Evolutionary conservation across 129 eudicot species (phyloP).

Genomic region (Lactuca saligna): DNA sequence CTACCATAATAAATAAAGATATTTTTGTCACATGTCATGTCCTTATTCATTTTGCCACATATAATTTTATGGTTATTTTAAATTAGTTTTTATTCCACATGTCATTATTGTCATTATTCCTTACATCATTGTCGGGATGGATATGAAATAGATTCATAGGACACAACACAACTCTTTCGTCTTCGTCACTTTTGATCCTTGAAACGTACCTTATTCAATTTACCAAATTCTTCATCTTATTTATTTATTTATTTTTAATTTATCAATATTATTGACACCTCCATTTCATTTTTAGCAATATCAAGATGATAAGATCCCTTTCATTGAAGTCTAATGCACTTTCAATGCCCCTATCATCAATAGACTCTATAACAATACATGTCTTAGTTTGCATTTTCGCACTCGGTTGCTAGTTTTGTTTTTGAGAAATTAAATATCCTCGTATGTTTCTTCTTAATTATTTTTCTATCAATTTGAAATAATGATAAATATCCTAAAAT

Average conservation of each 20-base stretch:
- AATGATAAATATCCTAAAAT: no score
- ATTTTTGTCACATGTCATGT: no score
- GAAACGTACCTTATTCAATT: constrained; percentile 23
- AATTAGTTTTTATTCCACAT: no score
- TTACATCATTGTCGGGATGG: constrained; percentile 5
- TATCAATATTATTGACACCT: constrained; percentile 12
- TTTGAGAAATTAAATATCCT: no score
- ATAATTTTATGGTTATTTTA: no score
- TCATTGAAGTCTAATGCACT: background rate
- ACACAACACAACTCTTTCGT: constrained; percentile 23
- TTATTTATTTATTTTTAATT: no score
- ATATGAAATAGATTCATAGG: constrained; percentile 25
- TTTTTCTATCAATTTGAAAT: no score
- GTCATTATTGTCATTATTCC: constrained; percentile 12
- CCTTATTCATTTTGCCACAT: no score
- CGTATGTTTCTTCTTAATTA: no score
- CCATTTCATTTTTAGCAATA: constrained; percentile 11
- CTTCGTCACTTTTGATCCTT: constrained; percentile 25
- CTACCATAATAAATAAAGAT: no score
- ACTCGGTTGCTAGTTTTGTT: no score
- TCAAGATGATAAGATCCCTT: constrained; percentile 13
- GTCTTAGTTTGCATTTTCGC: background rate
- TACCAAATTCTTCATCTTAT: constrained; percentile 13
- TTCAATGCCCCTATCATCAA: constrained; percentile 8
- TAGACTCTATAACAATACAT: constrained; percentile 8